Percentiles rank a stretch among this genome's conserved stretches.
Conservation (phyloP, 2,329 filamentous ascomycete species). For the Xylariaceae sp. region DNA sequence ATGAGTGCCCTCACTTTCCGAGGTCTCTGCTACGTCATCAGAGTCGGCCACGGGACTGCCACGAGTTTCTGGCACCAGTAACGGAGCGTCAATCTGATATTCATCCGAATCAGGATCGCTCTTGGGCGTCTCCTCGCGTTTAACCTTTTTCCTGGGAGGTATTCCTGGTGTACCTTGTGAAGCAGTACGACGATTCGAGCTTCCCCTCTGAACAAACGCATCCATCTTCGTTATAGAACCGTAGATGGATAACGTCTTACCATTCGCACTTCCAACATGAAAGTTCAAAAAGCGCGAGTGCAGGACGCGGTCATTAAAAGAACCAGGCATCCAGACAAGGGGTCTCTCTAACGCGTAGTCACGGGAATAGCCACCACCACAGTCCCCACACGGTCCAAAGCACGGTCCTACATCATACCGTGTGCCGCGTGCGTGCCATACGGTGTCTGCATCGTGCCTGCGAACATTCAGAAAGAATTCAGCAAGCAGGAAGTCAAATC, state of each 20-base stretch:
- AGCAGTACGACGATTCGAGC: too few species aligned
- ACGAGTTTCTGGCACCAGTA: slow-evolving; percentile 15
- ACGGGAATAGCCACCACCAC: slow-evolving; percentile 10
- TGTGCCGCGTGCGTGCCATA: too few species aligned
- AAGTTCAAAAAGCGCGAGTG: slow-evolving; percentile 1
- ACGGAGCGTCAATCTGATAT: slow-evolving; percentile 16
- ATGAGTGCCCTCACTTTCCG: slow-evolving; percentile 30
- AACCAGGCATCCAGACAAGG: not conserved
- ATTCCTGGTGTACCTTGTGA: too few species aligned
- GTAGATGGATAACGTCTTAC: not conserved
- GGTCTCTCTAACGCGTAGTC: slow-evolving; percentile 22
- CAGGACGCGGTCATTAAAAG: slow-evolving; percentile 13
- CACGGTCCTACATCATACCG: not conserved
- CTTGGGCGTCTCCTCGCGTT: slow-evolving; percentile 29
- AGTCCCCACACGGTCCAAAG: too few species aligned
- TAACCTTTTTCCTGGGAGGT: slow-evolving; percentile 35
- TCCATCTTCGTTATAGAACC: slow-evolving; percentile 25
- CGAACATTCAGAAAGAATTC: too few species aligned
- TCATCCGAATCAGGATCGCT: slow-evolving; percentile 34
- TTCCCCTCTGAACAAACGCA: slow-evolving; percentile 28
- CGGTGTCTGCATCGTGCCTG: too few species aligned
- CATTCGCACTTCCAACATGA: too few species aligned
- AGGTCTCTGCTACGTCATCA: slow-evolving; percentile 26
- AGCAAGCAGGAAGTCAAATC: not conserved
- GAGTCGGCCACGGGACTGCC: slow-evolving; percentile 34